Evolutionary conservation across 2,329 filamentous ascomycete species (phyloP).

Genomic region (Fusarium sp.): DNA sequence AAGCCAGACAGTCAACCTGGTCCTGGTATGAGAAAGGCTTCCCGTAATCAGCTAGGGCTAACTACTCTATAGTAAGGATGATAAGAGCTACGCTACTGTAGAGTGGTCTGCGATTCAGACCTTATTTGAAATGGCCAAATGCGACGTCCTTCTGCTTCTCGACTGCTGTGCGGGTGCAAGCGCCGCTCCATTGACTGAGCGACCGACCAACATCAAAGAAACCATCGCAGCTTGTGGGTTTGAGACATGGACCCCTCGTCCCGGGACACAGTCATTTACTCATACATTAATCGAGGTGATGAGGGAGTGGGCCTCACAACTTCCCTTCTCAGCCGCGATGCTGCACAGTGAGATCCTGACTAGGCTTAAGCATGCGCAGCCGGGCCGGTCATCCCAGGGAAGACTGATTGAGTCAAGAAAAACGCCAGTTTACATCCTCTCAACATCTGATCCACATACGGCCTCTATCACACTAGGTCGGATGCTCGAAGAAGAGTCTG

Average conservation of each 20-base stretch:
- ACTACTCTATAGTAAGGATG: conserved; percentile 38
- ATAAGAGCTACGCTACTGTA: conserved; percentile 46
- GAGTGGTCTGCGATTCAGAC: conserved; percentile 51
- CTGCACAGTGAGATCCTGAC: conserved; percentile 49
- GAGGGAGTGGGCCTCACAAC: conserved; percentile 48
- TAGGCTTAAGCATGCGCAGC: conserved; percentile 48
- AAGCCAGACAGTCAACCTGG: conserved; percentile 48
- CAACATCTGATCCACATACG: conserved; percentile 46
- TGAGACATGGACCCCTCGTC: conserved; percentile 47
- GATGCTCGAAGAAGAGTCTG: conserved; percentile 39
- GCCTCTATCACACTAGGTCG: conserved; percentile 48
- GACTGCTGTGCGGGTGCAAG: conserved; percentile 50
- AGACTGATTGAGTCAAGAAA: conserved; percentile 46
- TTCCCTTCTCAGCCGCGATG: conserved; percentile 49
- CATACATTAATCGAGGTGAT: conserved; percentile 48
- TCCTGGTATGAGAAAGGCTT: conserved; percentile 39
- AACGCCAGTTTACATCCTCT: conserved; percentile 49
- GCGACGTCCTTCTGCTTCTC: conserved; percentile 47
- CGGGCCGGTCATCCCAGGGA: conserved; percentile 43
- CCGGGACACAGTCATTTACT: conserved; percentile 48
- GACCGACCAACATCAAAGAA: conserved; percentile 49
- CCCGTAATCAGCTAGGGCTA: conserved; percentile 10
- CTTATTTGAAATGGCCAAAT: conserved; percentile 48
- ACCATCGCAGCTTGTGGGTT: conserved; percentile 50
- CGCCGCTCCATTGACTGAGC: conserved; percentile 46